Evolutionary conservation across 179 eudicot species (phyloP).

Genomic region (Beta macrorhiza): DNA sequence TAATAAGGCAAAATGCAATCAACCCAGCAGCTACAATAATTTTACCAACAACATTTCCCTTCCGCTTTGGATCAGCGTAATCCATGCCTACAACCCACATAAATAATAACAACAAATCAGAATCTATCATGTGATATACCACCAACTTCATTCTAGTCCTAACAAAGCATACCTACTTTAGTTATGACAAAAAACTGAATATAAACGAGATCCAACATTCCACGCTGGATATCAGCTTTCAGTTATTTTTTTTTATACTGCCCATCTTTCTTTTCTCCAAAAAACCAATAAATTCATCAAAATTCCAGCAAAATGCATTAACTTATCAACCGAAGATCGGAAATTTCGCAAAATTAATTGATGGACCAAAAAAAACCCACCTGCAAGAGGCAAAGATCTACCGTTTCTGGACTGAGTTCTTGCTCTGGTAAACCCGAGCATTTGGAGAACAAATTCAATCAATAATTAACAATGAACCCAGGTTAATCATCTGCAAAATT

Average conservation of each 20-base stretch:
- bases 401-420: conserved; percentile 63
- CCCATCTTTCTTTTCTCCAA: neutral
- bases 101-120: neutral
- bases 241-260: neutral
- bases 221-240: neutral
- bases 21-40: conserved; percentile 62
- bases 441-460: conserved; percentile 30
- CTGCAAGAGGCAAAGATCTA: conserved; percentile 63
- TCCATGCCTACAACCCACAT: conserved; percentile 64
- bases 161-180: neutral
- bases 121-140: neutral
- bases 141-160: neutral
- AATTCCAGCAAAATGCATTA: too few relatives aligned
- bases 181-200: neutral
- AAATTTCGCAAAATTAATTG: neutral
- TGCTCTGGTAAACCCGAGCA: conserved; percentile 51
- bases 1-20: conserved; percentile 67
- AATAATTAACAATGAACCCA: conserved; percentile 21
- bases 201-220: neutral
- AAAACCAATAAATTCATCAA: too few relatives aligned
- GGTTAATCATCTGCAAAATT: conserved; percentile 9
- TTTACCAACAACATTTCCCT: conserved; percentile 55
- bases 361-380: conserved; percentile 29
- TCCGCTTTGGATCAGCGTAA: conserved; percentile 67
- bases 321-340: neutral